phyloP scores from a whole-genome alignment of 2,329 filamentous ascomycete genomes.

The Trichothecium sympodiale region DNA sequence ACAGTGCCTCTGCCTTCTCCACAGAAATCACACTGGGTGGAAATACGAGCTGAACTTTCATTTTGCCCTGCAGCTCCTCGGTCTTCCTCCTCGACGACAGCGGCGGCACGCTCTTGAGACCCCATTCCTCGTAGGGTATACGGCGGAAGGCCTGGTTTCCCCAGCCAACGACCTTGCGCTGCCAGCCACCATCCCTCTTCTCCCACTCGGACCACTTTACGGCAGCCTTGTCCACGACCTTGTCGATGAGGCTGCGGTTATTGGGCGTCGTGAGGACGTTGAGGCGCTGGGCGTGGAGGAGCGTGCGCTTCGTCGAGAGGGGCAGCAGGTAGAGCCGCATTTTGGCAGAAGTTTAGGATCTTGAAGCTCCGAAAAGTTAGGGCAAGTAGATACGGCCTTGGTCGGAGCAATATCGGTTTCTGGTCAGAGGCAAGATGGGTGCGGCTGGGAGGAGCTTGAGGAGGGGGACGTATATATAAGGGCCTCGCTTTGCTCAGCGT shows the following conservation, averaged over 20 bases:
- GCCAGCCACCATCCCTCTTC: conserved; percentile 73
- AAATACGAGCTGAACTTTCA: conserved; percentile 64
- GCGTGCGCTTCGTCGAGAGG: conserved; percentile 78
- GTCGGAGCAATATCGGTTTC: too few species aligned
- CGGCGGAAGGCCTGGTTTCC: conserved; percentile 77
- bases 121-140: conserved; percentile 97
- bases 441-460: too few species aligned
- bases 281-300: conserved; percentile 82
- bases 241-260: conserved; percentile 49
- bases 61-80: conserved; percentile 50
- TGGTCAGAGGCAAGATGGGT: too few species aligned
- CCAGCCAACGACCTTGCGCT: conserved; percentile 73
- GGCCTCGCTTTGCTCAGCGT: too few species aligned
- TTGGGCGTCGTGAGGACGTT: conserved; percentile 42
- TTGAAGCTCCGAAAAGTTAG: too few species aligned
- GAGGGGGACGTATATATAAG: too few species aligned
- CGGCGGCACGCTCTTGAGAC: conserved; percentile 84
- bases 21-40: conserved; percentile 59
- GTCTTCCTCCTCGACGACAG: conserved; percentile 55
- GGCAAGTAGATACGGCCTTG: too few species aligned
- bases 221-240: conserved; percentile 58
- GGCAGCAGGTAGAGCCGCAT: conserved; percentile 95
- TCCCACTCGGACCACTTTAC: conserved; percentile 82
- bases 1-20: conserved; percentile 50
- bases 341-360: too few species aligned